Percentiles rank a stretch among this genome's conserved stretches.
Conservation (phyloP, 805 yeast genomes). For the Lipomyces mesembrius region DNA sequence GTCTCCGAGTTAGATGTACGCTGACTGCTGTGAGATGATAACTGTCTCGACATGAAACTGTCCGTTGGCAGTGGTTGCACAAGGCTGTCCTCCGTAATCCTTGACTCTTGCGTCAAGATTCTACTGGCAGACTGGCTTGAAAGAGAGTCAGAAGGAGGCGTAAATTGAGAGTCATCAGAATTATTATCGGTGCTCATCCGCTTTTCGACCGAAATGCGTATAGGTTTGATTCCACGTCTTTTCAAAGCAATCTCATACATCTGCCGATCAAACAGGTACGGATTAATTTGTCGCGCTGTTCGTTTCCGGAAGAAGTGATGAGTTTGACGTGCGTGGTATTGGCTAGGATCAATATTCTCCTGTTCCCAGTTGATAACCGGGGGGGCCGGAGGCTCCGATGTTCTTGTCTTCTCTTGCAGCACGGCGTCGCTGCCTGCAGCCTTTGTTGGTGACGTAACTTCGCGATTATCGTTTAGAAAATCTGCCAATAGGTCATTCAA, state of each 20-base stretch:
- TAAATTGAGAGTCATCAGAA: constrained; percentile 22
- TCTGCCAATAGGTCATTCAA: background rate
- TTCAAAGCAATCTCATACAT: constrained; percentile 36
- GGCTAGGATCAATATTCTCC: background rate
- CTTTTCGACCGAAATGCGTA: constrained; percentile 27
- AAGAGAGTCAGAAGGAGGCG: constrained; percentile 14
- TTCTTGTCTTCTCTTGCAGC: background rate
- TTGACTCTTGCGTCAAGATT: background rate
- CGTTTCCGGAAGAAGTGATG: constrained; percentile 31
- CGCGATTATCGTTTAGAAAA: background rate
- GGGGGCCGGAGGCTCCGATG: background rate
- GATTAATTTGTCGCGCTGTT: constrained; percentile 39
- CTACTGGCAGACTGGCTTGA: constrained; percentile 5
- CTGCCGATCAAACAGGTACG: constrained; percentile 37
- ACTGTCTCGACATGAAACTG: background rate
- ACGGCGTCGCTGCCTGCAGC: background rate
- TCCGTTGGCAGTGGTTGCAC: background rate
- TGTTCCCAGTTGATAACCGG: background rate
- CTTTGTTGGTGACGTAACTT: background rate
- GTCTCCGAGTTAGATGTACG: background rate
- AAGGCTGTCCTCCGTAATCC: background rate
- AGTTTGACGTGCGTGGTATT: background rate
- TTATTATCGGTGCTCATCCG: constrained; percentile 8
- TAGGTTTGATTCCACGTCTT: constrained; percentile 37
- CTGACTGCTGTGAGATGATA: background rate